These are phyloP conservation scores for Trypanosoma avium DNA, from an alignment of 208 protist species.

Conservation along the genomic window DNA sequence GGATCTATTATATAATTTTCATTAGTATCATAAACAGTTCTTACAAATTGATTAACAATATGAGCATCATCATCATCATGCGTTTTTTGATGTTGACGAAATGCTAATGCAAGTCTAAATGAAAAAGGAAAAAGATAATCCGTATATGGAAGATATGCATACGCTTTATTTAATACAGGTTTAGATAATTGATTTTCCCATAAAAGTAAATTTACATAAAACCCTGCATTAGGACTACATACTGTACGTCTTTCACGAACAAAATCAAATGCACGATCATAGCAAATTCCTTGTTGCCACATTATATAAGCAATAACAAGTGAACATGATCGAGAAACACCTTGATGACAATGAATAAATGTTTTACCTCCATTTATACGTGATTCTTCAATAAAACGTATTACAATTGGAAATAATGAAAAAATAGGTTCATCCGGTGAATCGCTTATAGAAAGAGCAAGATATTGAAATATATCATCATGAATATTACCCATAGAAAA, in stretches of 20 bases:
- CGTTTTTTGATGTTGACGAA: slow-evolving; percentile 12
- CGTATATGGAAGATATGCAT: slow-evolving; percentile 65
- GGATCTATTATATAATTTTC: slow-evolving; percentile 42
- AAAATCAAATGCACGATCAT: slow-evolving; percentile 78
- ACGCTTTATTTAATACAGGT: slow-evolving; percentile 50
- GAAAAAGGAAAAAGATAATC: slow-evolving; percentile 38
- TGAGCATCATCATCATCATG: slow-evolving; percentile 23
- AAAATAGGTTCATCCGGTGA: slow-evolving; percentile 89
- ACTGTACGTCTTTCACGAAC: slow-evolving; percentile 71
- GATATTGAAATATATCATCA: slow-evolving; percentile 82
- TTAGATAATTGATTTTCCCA: slow-evolving; percentile 72
- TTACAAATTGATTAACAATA: slow-evolving; percentile 23
- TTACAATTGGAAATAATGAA: slow-evolving; percentile 86
- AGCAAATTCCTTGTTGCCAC: slow-evolving; percentile 81
- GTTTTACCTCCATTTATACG: slow-evolving; percentile 54
- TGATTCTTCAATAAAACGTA: slow-evolving; percentile 83
- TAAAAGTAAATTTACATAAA: slow-evolving; percentile 82
- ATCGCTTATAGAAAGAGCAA: slow-evolving; percentile 83
- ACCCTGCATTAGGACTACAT: slow-evolving; percentile 90
- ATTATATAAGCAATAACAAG: slow-evolving; percentile 93
- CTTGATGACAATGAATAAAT: slow-evolving; percentile 95
- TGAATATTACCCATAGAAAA: slow-evolving; percentile 68
- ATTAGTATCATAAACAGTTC: slow-evolving; percentile 21
- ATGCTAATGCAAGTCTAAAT: slow-evolving; percentile 52
- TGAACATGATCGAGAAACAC: slow-evolving; percentile 89